A percentile compares a stretch with the other conserved stretches of the same genome.
Conservation (phyloP, 164 flowering plant species). For the Platanus orientalis region DNA sequence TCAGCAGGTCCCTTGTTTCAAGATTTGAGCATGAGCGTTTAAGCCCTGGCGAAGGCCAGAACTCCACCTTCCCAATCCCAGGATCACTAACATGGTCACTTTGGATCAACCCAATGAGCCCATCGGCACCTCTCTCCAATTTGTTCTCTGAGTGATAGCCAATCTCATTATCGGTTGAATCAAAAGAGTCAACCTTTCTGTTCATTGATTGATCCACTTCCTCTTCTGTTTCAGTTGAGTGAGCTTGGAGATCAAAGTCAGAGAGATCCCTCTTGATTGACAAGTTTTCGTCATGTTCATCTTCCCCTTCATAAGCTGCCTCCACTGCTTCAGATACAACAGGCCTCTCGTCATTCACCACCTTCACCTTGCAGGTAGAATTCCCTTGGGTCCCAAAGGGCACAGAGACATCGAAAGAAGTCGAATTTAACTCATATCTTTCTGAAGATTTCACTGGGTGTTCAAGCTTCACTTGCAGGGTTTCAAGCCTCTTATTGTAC, state of each 20-base stretch:
- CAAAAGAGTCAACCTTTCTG: conserved; percentile 6
- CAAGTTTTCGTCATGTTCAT: conserved; percentile 58
- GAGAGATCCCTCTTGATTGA: conserved; percentile 52
- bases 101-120: conserved; percentile 27
- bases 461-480: conserved; percentile 37
- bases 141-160: conserved; percentile 13
- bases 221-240: conserved; percentile 16
- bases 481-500: too few relatives aligned
- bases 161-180: conserved; percentile 13
- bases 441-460: conserved; percentile 26
- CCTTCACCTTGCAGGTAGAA: conserved; percentile 37
- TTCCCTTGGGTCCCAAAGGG: conserved; percentile 28
- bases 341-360: conserved; percentile 38
- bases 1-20: conserved; percentile 43
- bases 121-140: conserved; percentile 24
- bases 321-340: conserved; percentile 31
- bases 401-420: conserved; percentile 33
- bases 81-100: conserved; percentile 90
- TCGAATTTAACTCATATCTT: conserved; percentile 20
- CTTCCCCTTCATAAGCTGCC: conserved; percentile 76
- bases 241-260: conserved; percentile 51
- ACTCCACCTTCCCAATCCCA: conserved; percentile 46
- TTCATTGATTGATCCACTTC: conserved; percentile 13
- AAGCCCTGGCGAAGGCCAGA: conserved; percentile 66
- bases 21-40: conserved; percentile 80